Evolutionary conservation across 306 rosid species (phyloP).

Genomic region (Myrica gale): DNA sequence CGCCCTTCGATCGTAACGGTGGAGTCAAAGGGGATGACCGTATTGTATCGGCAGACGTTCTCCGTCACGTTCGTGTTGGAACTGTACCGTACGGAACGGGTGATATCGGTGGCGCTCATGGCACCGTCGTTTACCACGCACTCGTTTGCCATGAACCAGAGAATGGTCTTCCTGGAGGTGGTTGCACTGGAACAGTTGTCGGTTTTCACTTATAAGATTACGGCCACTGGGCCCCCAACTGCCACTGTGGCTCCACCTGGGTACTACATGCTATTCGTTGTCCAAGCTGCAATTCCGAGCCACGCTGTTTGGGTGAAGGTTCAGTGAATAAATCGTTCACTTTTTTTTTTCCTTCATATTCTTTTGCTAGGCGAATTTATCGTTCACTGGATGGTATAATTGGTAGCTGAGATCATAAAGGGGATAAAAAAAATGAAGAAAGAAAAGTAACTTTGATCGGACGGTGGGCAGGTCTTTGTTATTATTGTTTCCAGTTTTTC

Average conservation of each 20-base stretch:
- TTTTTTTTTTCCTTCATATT: neutral
- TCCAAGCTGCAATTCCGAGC: slow-evolving; percentile 67
- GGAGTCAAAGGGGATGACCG: slow-evolving; percentile 25
- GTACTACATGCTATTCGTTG: slow-evolving; percentile 54
- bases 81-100: neutral
- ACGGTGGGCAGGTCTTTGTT: no score
- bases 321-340: slow-evolving; percentile 22
- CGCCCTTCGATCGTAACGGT: slow-evolving; percentile 49
- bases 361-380: neutral
- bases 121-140: slow-evolving; percentile 79
- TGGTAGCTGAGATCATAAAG: no score
- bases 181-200: slow-evolving; percentile 23
- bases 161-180: slow-evolving; percentile 45
- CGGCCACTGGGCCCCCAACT: slow-evolving; percentile 45
- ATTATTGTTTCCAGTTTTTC: no score
- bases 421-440: no score
- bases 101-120: slow-evolving; percentile 33
- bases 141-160: slow-evolving; percentile 66
- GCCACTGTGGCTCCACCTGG: slow-evolving; percentile 72
- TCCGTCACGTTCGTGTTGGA: slow-evolving; percentile 40
- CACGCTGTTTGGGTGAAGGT: slow-evolving; percentile 60
- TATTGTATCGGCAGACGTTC: slow-evolving; percentile 38
- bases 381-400: neutral
- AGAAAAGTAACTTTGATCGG: no score
- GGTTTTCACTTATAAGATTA: slow-evolving; percentile 32